Evolutionary conservation across 306 rosid species (phyloP), one percentile per base, ranked within the genome.

Genomic region (Cicer bijugum): DNA sequence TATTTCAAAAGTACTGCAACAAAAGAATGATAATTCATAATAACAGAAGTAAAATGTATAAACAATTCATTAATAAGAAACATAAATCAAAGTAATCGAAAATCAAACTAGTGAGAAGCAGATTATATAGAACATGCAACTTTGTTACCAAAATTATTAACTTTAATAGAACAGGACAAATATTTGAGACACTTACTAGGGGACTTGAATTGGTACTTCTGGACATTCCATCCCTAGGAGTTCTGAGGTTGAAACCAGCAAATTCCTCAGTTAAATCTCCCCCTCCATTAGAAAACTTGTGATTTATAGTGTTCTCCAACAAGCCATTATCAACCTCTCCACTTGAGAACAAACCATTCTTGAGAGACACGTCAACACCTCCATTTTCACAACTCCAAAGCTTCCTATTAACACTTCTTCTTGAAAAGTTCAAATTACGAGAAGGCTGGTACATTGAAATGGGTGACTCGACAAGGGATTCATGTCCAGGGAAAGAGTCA

Each of bases 311-410:
- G 74, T 70, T 71, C 33, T 75, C 69, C 1, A 78, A 74, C 50
- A 59, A 75, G 23, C 72, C 72, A 76, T 57, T 84, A 84, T 67
- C 86, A 16, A 43, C 72, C 50, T 79, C 76, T 52, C 74, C 56
- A 75, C 74, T 91, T 1, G 91, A 81, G 80, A 92, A 85, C 46
- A 92, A 76, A 52, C 94, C 96, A 71, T 90, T 96, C 82, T 88
- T 88, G 63, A 90, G 96, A 66, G 97, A 90, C 72, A 90, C 88
- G 50, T 92, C 94, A 52, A 87, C 89, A 61, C 89, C 91, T 58
- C 94, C 94, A 74, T 86, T 82, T 75, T 85, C 90, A 14, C 58
- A 63, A 53, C 91, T 88, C 96, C 97, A 92, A 38, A 90, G 91
- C 75, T 89, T 90, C 66, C 97, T 77, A 78, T 83, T 89, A 66